phyloP scores from a whole-genome alignment of 1,284 basidiomycete species.

The Spongispora temasekensis region DNA sequence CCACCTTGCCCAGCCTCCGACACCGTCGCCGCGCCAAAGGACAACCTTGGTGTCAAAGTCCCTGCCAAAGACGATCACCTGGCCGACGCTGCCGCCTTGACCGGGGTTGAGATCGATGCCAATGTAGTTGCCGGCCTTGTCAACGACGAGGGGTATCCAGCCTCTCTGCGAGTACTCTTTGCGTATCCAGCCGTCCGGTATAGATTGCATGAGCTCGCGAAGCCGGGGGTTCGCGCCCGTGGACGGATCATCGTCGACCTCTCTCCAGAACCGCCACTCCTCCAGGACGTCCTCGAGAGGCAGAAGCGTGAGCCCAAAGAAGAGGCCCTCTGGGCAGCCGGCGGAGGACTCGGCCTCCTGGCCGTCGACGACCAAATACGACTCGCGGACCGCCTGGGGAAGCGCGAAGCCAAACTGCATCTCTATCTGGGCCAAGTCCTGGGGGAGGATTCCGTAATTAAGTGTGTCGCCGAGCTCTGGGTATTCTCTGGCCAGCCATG shows the following conservation, averaged over 20 bases:
- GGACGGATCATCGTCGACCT: slow-evolving; percentile 82
- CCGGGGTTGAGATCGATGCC: slow-evolving; percentile 93
- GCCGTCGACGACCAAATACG: slow-evolving; percentile 80
- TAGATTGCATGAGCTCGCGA: slow-evolving; percentile 80
- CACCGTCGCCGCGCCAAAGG: slow-evolving; percentile 87
- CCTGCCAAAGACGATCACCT: slow-evolving; percentile 96
- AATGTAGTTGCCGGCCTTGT: slow-evolving; percentile 95
- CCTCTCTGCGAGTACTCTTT: slow-evolving; percentile 90
- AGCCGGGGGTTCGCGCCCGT: slow-evolving; percentile 77
- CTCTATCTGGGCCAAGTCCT: slow-evolving; percentile 77
- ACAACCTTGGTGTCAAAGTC: slow-evolving; percentile 99
- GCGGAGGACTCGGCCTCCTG: slow-evolving; percentile 87
- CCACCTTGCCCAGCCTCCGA: slow-evolving; percentile 94
- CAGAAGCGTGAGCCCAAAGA: slow-evolving; percentile 83
- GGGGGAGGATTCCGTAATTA: slow-evolving; percentile 80
- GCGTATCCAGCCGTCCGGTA: slow-evolving; percentile 92
- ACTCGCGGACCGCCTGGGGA: slow-evolving; percentile 80
- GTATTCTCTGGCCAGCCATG: slow-evolving; percentile 78
- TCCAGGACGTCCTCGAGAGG: slow-evolving; percentile 89
- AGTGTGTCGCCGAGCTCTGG: slow-evolving; percentile 91
- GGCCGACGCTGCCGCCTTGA: slow-evolving; percentile 76
- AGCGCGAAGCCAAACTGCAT: slow-evolving; percentile 80
- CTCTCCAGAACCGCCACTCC: slow-evolving; percentile 94
- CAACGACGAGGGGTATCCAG: slow-evolving; percentile 94
- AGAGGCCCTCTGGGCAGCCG: slow-evolving; percentile 84